phyloP scores from a whole-genome alignment of 2,329 filamentous ascomycete genomes.

The Cercospora zeina region DNA sequence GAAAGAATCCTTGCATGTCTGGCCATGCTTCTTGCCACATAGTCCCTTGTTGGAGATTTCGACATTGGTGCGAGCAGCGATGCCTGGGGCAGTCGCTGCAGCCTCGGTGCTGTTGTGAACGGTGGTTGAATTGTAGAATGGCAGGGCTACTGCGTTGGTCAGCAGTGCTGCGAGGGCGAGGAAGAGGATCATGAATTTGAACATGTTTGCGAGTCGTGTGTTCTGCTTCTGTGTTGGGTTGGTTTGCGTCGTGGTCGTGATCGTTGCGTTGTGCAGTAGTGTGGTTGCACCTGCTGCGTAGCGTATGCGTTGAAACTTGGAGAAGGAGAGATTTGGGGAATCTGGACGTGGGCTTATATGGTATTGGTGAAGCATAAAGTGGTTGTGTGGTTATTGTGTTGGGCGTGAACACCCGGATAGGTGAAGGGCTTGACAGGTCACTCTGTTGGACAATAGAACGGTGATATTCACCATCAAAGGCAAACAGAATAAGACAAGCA shows the following conservation, averaged over 20 bases:
- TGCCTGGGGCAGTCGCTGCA: background rate
- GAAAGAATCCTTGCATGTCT: background rate
- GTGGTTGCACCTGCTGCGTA: background rate
- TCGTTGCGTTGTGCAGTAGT: background rate
- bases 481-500: background rate
- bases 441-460: background rate
- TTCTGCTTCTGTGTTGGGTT: background rate
- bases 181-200: background rate
- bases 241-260: background rate
- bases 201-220: background rate
- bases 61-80: background rate
- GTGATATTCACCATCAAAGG: background rate
- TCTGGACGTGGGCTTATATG: background rate
- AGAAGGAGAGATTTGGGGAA: background rate
- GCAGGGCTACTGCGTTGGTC: background rate
- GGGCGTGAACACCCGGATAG: background rate
- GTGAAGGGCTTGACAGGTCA: background rate
- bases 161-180: background rate
- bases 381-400: background rate
- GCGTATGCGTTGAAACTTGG: background rate
- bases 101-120: background rate
- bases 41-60: background rate
- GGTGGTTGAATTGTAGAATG: background rate
- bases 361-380: slow-evolving; percentile 1
- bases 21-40: background rate